Conservation (phyloP, 306 rosid genomes). For the Cucurbita pepo region DNA sequence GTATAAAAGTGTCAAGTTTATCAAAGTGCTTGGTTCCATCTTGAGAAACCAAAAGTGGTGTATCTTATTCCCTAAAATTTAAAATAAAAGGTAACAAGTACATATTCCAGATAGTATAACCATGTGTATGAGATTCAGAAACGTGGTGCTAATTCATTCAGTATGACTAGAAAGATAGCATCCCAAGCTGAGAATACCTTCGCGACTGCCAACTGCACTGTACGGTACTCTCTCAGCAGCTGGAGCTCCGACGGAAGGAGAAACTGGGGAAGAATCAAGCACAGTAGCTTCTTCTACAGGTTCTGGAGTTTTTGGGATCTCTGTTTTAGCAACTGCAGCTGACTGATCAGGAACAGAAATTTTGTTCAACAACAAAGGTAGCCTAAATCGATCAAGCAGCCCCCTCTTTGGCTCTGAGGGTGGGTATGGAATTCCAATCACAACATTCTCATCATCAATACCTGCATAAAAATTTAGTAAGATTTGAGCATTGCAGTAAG, state of each 20-base stretch:
- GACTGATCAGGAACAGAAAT: constrained; percentile 3
- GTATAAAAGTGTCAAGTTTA: not conserved
- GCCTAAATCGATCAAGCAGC: not conserved
- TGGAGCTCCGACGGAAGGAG: not conserved
- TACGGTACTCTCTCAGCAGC: not conserved
- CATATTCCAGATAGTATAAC: not conserved
- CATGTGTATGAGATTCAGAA: not conserved
- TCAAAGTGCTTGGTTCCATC: not conserved
- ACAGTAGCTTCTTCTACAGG: not conserved
- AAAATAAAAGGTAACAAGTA: not conserved
- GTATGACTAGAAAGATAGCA: not conserved
- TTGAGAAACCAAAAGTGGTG: not conserved
- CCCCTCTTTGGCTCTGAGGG: constrained; percentile 1
- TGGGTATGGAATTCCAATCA: constrained; percentile 3
- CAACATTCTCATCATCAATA: not conserved
- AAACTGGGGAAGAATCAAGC: not conserved
- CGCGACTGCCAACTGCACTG: not conserved
- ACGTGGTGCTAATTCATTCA: not conserved
- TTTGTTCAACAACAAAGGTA: not conserved
- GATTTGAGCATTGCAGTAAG: not conserved
- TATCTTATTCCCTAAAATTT: not conserved
- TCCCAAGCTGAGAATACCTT: not conserved
- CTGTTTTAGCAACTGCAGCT: constrained; percentile 4
- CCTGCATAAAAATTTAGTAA: not conserved
- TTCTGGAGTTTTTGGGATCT: not conserved